Conservation (phyloP, 108 stramenopile species). For the Nitzschia sp. region DNA sequence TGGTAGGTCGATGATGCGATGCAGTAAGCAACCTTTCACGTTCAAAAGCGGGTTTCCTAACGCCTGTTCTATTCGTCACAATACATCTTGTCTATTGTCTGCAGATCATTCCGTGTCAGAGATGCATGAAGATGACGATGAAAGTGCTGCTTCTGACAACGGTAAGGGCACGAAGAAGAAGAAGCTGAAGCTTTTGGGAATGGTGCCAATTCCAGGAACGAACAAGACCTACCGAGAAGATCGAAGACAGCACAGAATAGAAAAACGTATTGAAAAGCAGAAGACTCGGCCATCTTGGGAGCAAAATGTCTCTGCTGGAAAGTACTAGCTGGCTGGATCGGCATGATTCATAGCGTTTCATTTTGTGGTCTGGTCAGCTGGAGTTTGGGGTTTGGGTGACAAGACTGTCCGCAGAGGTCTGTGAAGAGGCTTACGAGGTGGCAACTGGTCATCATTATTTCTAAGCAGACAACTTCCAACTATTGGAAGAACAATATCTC, state of each 20-base stretch:
- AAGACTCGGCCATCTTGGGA: constrained; percentile 37
- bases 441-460: too few relatives aligned
- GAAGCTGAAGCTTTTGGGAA: constrained; percentile 34
- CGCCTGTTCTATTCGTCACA: too few relatives aligned
- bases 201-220: constrained; percentile 40
- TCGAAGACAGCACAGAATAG: constrained; percentile 16
- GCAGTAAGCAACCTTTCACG: too few relatives aligned
- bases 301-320: constrained; percentile 14
- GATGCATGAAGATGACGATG: constrained; percentile 11
- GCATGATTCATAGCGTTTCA: too few relatives aligned
- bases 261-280: constrained; percentile 28
- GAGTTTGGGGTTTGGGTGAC: too few relatives aligned
- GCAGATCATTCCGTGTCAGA: neutral
- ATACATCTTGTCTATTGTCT: neutral
- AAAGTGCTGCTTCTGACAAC: neutral
- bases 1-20: constrained; percentile 6
- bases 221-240: constrained; percentile 36
- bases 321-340: constrained; percentile 6
- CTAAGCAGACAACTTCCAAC: too few relatives aligned
- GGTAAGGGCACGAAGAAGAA: constrained; percentile 22
- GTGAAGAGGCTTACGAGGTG: too few relatives aligned
- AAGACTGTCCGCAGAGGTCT: too few relatives aligned
- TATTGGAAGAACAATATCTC: too few relatives aligned
- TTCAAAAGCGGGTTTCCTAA: too few relatives aligned
- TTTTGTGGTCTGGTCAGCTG: too few relatives aligned